Conservation (phyloP, 2,329 filamentous ascomycete species). For the Emergomyces pasteurianus region DNA sequence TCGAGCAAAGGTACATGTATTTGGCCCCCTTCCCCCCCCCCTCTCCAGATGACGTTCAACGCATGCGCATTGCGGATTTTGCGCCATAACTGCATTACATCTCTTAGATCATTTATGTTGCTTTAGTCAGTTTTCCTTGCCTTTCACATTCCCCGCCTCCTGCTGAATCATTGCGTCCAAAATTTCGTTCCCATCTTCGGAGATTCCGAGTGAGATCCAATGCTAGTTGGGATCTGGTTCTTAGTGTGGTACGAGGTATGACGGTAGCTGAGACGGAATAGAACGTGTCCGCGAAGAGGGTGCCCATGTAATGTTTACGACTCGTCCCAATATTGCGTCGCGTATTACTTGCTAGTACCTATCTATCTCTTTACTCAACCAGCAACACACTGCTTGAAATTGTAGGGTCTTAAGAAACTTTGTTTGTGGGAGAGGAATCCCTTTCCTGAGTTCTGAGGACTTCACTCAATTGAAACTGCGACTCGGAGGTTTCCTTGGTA, state of each 20-base stretch:
- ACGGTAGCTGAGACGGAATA: background rate
- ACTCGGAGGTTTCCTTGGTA: background rate
- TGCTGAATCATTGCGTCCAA: conserved; percentile 8
- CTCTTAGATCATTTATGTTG: background rate
- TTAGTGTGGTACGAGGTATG: background rate
- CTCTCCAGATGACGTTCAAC: background rate
- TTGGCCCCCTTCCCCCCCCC: too few species aligned
- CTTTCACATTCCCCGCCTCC: background rate
- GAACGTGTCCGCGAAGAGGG: background rate
- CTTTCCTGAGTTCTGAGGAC: background rate
- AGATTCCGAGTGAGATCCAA: conserved; percentile 2
- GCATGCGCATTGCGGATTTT: background rate
- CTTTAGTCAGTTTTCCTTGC: background rate
- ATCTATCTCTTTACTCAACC: background rate
- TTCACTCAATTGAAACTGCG: background rate
- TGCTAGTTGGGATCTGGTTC: too few species aligned
- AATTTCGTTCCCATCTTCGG: conserved; percentile 14
- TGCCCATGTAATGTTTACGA: background rate
- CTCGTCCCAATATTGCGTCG: background rate
- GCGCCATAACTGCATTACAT: background rate
- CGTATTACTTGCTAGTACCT: background rate
- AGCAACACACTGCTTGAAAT: background rate
- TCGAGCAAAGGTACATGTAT: background rate
- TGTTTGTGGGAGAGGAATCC: background rate
- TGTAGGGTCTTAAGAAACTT: background rate